Evolutionary conservation across 805 yeast genomes (phyloP).

Genomic region (Lachancea fermentati): DNA sequence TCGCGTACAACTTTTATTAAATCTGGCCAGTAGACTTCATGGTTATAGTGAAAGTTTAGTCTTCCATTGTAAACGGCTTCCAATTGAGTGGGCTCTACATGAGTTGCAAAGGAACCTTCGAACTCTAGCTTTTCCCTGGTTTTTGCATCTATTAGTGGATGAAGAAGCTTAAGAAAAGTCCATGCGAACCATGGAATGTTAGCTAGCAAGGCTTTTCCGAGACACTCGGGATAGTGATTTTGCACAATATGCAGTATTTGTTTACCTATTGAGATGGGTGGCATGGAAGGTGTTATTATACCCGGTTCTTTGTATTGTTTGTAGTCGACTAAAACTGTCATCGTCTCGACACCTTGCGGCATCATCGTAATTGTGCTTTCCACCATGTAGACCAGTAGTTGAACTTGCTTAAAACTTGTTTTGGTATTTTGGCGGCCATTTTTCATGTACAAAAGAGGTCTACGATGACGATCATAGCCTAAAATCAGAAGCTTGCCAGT

Average conservation of each 20-base stretch:
- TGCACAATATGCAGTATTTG: constrained; percentile 48
- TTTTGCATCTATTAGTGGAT: constrained; percentile 54
- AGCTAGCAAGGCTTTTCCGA: constrained; percentile 48
- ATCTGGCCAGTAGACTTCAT: constrained; percentile 49
- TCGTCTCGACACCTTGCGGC: constrained; percentile 55
- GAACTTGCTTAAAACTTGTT: constrained; percentile 47
- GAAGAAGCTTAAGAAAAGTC: constrained; percentile 49
- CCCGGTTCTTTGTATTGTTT: constrained; percentile 38
- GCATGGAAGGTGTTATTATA: constrained; percentile 36
- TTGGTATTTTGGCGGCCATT: constrained; percentile 53
- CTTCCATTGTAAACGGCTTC: constrained; percentile 44
- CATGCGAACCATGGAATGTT: constrained; percentile 55
- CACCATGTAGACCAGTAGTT: constrained; percentile 52
- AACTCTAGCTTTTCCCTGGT: constrained; percentile 53
- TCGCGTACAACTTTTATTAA: constrained; percentile 39
- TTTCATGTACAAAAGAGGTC: constrained; percentile 48
- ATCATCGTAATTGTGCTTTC: constrained; percentile 46
- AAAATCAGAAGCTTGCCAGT: constrained; percentile 51
- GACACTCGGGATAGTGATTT: constrained; percentile 53
- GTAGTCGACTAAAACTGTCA: constrained; percentile 52
- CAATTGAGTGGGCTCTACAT: constrained; percentile 47
- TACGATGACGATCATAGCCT: constrained; percentile 49
- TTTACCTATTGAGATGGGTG: constrained; percentile 45
- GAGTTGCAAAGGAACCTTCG: constrained; percentile 52
- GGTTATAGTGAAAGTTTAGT: constrained; percentile 46